Evolutionary conservation across 129 eudicot species (phyloP), one percentile per base, ranked within the genome.

Genomic region (Artemisia annua): DNA sequence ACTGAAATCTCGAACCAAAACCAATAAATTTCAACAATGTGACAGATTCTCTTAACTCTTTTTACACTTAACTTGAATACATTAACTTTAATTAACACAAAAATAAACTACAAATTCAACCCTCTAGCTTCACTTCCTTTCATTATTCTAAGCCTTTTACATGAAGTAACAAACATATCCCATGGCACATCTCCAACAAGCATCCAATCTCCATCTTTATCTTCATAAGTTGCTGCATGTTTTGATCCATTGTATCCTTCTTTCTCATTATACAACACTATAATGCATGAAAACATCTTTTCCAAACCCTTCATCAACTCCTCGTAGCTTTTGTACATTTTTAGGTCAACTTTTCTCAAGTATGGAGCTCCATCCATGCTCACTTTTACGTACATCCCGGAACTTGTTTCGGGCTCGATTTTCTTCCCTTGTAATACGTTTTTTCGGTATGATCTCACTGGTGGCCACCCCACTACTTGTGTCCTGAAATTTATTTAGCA

Each of bases 321-420:
- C n/a, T 22, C 76, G 73, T 91, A 91, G 73, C 87, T 76, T 57
- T 83, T 85, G 86, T 88, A 91, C 22, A 84, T 69, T 51, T 77
- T 88, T 70, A 91, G 86, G 67, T 91, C 97, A 30, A 91, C 79
- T 79, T 91, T 91, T 77, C 97, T 88, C n/a, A 91, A 46, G 35
- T 86, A 91, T 53, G 97, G 92, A 61, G 96, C 97, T 76, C 97
- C 97, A 81, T 91, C 96, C 96, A 91, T 86, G 82, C 97, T 91
- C 82, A 91, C 97, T 77, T 91, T 91, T 60, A 91, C 92, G 64
- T 71, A 86, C 85, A 87, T 67, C 55, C 85, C 88, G 0, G 77
- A 58, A 1, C 76, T 85, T 48, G 58, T 48, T 24, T 91, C 91
- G 6, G 78, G 11, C 18, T 85, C 86, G 15, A 75, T 48, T 50